Conservation (phyloP, 2,329 filamentous ascomycete species). For the Rutstroemia sp. region DNA sequence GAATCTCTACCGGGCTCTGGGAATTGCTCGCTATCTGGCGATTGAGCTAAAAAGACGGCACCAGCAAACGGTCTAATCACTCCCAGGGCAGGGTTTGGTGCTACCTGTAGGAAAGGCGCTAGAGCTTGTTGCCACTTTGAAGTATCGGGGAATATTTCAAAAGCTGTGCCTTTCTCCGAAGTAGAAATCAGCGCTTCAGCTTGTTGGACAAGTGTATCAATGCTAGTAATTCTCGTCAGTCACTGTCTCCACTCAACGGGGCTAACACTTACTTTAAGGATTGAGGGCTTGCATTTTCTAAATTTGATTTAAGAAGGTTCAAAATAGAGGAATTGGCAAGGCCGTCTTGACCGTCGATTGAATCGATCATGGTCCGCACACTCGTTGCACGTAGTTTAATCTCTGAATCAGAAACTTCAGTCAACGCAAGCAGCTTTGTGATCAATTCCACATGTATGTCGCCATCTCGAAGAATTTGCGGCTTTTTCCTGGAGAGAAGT, state of each 20-base stretch:
- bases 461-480: slow-evolving; percentile 39
- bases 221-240: slow-evolving; percentile 30
- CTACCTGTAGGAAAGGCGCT: slow-evolving; percentile 41
- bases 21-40: slow-evolving; percentile 20
- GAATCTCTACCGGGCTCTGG: slow-evolving; percentile 45
- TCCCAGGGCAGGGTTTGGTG: slow-evolving; percentile 57
- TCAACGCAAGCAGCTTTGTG: slow-evolving; percentile 45
- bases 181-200: slow-evolving; percentile 34
- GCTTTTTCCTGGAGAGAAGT: slow-evolving; percentile 38
- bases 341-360: slow-evolving; percentile 4
- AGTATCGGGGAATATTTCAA: slow-evolving; percentile 53
- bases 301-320: slow-evolving; percentile 46
- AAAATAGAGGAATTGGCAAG: slow-evolving; percentile 34
- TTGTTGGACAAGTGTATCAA: slow-evolving; percentile 47
- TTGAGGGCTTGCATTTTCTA: slow-evolving; percentile 40
- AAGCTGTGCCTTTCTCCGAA: slow-evolving; percentile 26
- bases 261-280: slow-evolving; percentile 41
- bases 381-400: slow-evolving; percentile 17
- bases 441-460: slow-evolving; percentile 44
- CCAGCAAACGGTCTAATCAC: slow-evolving; percentile 69
- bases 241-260: too few relatives aligned
- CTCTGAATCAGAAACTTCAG: slow-evolving; percentile 39
- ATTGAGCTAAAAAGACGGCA: slow-evolving; percentile 54
- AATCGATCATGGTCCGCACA: slow-evolving; percentile 40
- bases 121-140: slow-evolving; percentile 61